Conservation (phyloP, 2,329 filamentous ascomycete species). For the Calonectria fujianensis region DNA sequence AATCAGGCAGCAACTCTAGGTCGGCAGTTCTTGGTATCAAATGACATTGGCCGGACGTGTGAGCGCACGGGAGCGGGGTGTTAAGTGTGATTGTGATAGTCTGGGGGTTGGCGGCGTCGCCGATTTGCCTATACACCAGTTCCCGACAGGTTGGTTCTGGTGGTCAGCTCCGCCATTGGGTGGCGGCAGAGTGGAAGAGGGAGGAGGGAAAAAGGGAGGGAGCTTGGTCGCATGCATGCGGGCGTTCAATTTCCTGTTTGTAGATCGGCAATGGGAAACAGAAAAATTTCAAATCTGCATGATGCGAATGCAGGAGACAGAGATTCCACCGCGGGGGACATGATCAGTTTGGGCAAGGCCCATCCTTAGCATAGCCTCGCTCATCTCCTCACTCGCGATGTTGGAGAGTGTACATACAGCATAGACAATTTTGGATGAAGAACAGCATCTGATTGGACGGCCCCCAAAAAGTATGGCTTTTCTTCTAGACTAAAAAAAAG, state of each 20-base stretch:
- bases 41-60: neutral
- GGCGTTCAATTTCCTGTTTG: neutral
- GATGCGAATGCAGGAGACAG: neutral
- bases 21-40: neutral
- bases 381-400: neutral
- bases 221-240: neutral
- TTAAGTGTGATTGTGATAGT: neutral
- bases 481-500: neutral
- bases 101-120: constrained; percentile 18
- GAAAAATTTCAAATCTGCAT: neutral
- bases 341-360: neutral
- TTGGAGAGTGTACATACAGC: neutral
- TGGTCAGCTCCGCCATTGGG: constrained; percentile 25
- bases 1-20: constrained; percentile 17
- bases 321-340: neutral
- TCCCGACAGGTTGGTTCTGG: constrained; percentile 34
- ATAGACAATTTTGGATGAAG: neutral
- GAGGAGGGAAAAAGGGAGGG: neutral
- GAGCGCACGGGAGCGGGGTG: constrained; percentile 4
- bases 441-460: constrained; percentile 1
- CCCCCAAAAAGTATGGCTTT: neutral
- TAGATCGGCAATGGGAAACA: neutral
- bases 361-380: constrained; percentile 16
- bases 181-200: neutral
- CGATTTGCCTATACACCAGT: constrained; percentile 25